Conservation (phyloP, 331 rosid genomes). For the Pyrus hybrid region DNA sequence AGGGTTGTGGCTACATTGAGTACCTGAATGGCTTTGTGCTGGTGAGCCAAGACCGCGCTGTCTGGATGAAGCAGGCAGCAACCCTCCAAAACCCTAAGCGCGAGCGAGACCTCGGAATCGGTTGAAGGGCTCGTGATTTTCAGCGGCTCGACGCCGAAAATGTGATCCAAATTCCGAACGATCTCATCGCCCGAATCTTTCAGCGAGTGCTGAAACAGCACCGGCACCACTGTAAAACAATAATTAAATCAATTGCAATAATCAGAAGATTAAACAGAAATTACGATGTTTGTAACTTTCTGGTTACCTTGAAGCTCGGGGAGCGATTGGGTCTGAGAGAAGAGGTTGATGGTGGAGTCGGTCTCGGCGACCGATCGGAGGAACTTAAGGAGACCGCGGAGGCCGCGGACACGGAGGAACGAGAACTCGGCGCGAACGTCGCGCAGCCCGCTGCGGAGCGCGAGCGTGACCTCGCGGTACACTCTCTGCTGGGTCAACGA, state of each 20-base stretch:
- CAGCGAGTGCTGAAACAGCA: constrained; percentile 68
- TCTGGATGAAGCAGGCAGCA: constrained; percentile 23
- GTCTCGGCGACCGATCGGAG: constrained; percentile 76
- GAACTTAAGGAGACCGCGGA: constrained; percentile 75
- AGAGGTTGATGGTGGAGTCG: constrained; percentile 52
- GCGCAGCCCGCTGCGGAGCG: constrained; percentile 69
- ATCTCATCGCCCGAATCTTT: constrained; percentile 51
- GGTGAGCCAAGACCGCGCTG: constrained; percentile 17
- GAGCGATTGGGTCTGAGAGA: constrained; percentile 59
- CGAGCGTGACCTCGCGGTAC: constrained; percentile 74
- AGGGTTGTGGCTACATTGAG: constrained; percentile 56
- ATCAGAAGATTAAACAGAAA: neutral
- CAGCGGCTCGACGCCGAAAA: constrained; percentile 66
- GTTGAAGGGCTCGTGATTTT: constrained; percentile 53
- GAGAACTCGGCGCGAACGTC: constrained; percentile 88
- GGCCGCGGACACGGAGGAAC: constrained; percentile 85
- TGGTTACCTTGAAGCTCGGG: constrained; percentile 64
- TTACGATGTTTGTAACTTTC: neutral
- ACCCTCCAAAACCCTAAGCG: constrained; percentile 32
- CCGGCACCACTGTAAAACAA: constrained; percentile 60
- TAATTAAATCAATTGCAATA: neutral
- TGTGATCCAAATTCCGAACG: constrained; percentile 52
- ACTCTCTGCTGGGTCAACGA: constrained; percentile 61
- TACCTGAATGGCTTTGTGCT: constrained; percentile 32
- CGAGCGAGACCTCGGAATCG: constrained; percentile 17